Percentiles rank a stretch among this genome's conserved stretches.
Evolutionary conservation across 257 asterid species (phyloP).

Genomic region (Jacaranda copaia): DNA sequence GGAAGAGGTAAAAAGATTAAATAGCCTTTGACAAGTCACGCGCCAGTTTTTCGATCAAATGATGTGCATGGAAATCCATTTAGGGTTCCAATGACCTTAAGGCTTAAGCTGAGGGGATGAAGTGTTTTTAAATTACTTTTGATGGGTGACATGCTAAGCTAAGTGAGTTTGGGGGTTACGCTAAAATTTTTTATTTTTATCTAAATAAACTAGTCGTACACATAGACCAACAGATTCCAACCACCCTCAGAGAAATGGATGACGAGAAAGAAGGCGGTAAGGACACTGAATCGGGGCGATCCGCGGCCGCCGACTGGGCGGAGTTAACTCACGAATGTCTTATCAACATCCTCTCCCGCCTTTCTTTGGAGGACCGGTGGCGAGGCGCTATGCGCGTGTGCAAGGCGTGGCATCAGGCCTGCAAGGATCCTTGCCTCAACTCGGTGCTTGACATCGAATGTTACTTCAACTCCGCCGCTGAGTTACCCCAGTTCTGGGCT

Average conservation of each 20-base stretch:
- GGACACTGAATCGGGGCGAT: constrained; percentile 37
- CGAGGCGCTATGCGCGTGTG: constrained; percentile 67
- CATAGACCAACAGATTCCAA: not conserved
- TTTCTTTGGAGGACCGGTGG: constrained; percentile 76
- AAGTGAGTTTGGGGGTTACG: too few species aligned
- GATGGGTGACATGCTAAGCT: too few species aligned
- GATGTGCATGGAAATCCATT: too few species aligned
- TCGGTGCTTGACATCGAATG: constrained; percentile 67
- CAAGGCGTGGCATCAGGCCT: constrained; percentile 74
- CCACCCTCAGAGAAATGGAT: constrained; percentile 46
- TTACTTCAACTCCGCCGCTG: constrained; percentile 54
- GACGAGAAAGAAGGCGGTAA: constrained; percentile 42
- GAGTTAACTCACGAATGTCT: constrained; percentile 84
- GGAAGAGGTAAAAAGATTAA: too few species aligned
- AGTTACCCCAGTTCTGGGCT: constrained; percentile 71
- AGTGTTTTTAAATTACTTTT: too few species aligned
- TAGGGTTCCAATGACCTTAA: too few species aligned
- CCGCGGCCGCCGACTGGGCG: constrained; percentile 68
- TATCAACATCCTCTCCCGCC: constrained; percentile 71
- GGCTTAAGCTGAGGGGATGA: too few species aligned
- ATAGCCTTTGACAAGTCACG: too few species aligned
- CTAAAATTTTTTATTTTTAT: not conserved
- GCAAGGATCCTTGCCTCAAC: constrained; percentile 76
- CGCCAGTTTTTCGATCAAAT: too few species aligned
- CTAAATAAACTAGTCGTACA: not conserved